Evolutionary conservation across 2,329 filamentous ascomycete species (phyloP).

Genomic region (Xylaria sp.): DNA sequence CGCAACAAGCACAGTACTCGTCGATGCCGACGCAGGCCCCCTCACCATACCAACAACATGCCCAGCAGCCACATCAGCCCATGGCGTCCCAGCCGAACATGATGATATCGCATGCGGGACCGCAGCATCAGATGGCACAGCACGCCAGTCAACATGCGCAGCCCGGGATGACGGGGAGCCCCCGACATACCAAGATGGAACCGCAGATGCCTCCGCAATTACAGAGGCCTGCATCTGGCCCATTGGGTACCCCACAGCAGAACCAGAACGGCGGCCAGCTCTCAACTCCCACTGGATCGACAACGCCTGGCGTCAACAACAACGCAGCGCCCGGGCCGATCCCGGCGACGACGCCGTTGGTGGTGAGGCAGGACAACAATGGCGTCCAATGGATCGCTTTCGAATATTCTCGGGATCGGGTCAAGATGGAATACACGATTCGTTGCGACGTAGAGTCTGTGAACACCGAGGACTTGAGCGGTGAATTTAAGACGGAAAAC

Average conservation of each 20-base stretch:
- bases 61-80: constrained; percentile 56
- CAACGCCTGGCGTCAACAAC: constrained; percentile 68
- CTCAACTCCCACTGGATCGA: constrained; percentile 49
- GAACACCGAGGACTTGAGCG: constrained; percentile 79
- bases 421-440: constrained; percentile 99
- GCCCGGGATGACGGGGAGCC: constrained; percentile 61
- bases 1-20: constrained; percentile 63
- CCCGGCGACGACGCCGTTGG: constrained; percentile 90
- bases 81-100: constrained; percentile 68
- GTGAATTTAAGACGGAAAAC: constrained; percentile 97
- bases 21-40: constrained; percentile 67
- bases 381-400: constrained; percentile 99
- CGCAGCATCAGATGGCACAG: constrained; percentile 61
- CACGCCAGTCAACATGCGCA: constrained; percentile 61
- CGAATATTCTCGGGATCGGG: constrained; percentile 93
- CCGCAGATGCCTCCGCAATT: constrained; percentile 64
- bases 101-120: constrained; percentile 65
- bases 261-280: constrained; percentile 48
- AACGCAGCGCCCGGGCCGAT: constrained; percentile 95
- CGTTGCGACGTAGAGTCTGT: constrained; percentile 97
- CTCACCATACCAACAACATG: constrained; percentile 64
- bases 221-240: constrained; percentile 58
- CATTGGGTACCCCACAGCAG: constrained; percentile 49
- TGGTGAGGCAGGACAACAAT: constrained; percentile 92
- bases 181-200: constrained; percentile 65